phyloP scores from a whole-genome alignment of 2,329 filamentous ascomycete genomes.

The Colletotrichum lindemuthianum region DNA sequence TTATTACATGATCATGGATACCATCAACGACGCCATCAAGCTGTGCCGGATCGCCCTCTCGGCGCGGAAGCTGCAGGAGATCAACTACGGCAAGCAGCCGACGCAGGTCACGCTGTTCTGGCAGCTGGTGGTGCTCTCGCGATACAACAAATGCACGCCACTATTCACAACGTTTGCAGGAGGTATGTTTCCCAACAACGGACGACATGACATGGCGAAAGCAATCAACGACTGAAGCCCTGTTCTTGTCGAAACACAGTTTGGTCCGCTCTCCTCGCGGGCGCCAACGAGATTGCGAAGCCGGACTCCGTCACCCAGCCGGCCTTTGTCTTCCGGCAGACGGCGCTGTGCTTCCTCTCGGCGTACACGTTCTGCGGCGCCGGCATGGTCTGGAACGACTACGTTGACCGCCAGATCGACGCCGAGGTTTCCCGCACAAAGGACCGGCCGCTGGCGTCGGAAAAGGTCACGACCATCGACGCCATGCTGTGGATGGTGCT shows the following conservation, averaged over 20 bases:
- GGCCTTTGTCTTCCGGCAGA: constrained; percentile 39
- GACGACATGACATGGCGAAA: too few species aligned
- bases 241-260: constrained; percentile 9
- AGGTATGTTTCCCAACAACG: constrained; percentile 10
- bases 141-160: constrained; percentile 33
- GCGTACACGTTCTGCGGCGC: constrained; percentile 43
- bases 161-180: constrained; percentile 33
- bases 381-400: constrained; percentile 46
- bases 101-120: constrained; percentile 30
- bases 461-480: constrained; percentile 38
- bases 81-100: constrained; percentile 27
- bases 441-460: constrained; percentile 40
- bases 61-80: constrained; percentile 24
- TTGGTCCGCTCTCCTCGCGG: constrained; percentile 31
- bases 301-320: constrained; percentile 18
- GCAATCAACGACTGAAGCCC: constrained; percentile 7
- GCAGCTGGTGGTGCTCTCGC: constrained; percentile 28
- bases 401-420: constrained; percentile 43
- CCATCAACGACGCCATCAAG: constrained; percentile 21
- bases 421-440: constrained; percentile 43
- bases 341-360: constrained; percentile 38
- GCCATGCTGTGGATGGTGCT: constrained; percentile 37
- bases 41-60: constrained; percentile 23
- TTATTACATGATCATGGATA: constrained; percentile 25
- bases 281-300: constrained; percentile 26